phyloP scores from a whole-genome alignment of 169 alveolate genomes.

The Plasmodium gallinaceum region DNA sequence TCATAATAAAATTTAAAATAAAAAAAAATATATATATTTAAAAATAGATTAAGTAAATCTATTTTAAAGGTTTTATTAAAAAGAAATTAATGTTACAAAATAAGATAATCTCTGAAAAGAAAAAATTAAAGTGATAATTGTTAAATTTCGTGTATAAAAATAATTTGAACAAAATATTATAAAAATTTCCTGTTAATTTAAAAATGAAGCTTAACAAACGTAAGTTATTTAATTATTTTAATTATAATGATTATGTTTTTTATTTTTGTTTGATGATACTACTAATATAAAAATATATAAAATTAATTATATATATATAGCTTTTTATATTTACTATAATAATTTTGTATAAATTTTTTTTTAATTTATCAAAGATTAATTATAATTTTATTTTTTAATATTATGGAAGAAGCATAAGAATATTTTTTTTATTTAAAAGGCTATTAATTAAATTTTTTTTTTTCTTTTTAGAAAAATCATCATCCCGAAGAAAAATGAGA shows the following conservation, averaged over 20 bases:
- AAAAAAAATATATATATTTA: too few relatives aligned
- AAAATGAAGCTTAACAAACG: conserved; percentile 72
- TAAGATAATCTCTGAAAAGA: neutral
- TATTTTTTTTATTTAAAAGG: neutral
- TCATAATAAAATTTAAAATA: neutral
- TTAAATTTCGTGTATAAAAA: neutral
- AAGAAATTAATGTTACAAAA: neutral
- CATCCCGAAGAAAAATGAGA: conserved; percentile 96
- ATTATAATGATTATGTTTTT: too few relatives aligned
- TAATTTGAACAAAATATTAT: conserved; percentile 12
- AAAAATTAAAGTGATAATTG: neutral
- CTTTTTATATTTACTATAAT: too few relatives aligned
- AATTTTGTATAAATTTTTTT: too few relatives aligned
- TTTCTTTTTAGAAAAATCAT: conserved; percentile 83
- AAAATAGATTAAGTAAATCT: too few relatives aligned
- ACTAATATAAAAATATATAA: too few relatives aligned
- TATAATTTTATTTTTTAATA: too few relatives aligned
- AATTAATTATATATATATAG: too few relatives aligned
- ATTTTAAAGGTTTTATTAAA: neutral
- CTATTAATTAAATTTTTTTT: neutral
- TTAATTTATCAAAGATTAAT: too few relatives aligned
- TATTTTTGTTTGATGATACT: too few relatives aligned
- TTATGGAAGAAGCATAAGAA: neutral
- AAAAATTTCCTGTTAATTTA: conserved; percentile 12
- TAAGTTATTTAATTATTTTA: conserved; percentile 19